Evolutionary conservation across 805 yeast species (phyloP).

Genomic region (Alloascoidea hylecoeti): DNA sequence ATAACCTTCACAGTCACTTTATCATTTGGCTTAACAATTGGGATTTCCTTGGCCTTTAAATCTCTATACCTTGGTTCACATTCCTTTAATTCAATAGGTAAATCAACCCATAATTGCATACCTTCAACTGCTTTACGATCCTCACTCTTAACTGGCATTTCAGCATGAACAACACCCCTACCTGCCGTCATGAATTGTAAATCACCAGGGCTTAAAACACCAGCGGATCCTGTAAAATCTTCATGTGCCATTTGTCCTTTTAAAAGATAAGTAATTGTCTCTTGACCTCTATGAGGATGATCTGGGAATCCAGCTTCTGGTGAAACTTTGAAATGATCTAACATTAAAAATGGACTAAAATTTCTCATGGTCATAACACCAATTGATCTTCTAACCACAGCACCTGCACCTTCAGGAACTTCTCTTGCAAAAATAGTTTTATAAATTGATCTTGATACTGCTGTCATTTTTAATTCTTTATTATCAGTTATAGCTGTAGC

Average conservation of each 20-base stretch:
- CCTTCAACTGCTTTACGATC: conserved; percentile 39
- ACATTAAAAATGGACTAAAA: conserved; percentile 70
- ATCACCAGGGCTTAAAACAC: conserved; percentile 69
- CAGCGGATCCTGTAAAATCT: conserved; percentile 79
- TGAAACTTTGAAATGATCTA: conserved; percentile 60
- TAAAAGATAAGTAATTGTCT: conserved; percentile 57
- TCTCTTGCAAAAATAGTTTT: conserved; percentile 45
- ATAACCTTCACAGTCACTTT: conserved; percentile 57
- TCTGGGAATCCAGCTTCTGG: conserved; percentile 67
- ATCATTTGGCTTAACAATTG: conserved; percentile 51
- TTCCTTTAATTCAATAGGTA: conserved; percentile 49
- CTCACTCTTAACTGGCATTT: conserved; percentile 55
- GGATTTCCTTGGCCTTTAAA: conserved; percentile 55
- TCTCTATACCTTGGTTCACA: conserved; percentile 69
- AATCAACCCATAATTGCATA: conserved; percentile 81
- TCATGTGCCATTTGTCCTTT: conserved; percentile 66
- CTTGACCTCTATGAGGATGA: conserved; percentile 75
- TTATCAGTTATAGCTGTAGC: not conserved
- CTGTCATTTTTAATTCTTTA: too few relatives aligned
- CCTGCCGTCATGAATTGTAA: conserved; percentile 94
- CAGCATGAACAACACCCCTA: conserved; percentile 73
- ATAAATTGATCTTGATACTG: conserved; percentile 27
- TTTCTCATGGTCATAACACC: conserved; percentile 56
- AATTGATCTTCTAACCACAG: conserved; percentile 67
- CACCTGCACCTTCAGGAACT: conserved; percentile 83